These are phyloP conservation scores for Pelargonium fulgidum DNA, from an alignment of 441 rosid genomes.

Conservation along the genomic window DNA sequence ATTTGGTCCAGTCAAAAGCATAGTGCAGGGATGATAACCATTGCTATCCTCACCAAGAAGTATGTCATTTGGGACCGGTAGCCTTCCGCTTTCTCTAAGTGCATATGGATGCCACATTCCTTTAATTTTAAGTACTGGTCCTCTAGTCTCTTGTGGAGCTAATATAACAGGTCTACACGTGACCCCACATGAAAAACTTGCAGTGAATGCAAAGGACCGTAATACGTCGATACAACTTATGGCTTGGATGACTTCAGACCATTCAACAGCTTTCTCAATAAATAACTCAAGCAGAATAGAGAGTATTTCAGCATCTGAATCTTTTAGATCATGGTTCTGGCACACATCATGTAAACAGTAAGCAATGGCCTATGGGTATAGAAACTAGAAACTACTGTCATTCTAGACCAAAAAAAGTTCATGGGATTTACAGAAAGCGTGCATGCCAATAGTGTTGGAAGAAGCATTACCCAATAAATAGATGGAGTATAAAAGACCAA, in stretches of 20 bases:
- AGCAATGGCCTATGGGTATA: constrained; percentile 14
- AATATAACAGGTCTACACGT: constrained; percentile 64
- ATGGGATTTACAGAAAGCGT: not conserved
- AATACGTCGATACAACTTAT: constrained; percentile 71
- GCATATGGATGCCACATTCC: constrained; percentile 97
- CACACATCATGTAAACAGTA: constrained; percentile 24
- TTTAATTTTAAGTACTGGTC: constrained; percentile 58
- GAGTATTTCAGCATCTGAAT: constrained; percentile 75
- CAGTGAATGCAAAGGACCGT: constrained; percentile 64
- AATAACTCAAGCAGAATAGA: constrained; percentile 69
- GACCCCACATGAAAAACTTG: constrained; percentile 54
- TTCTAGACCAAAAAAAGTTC: not conserved
- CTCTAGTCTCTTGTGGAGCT: constrained; percentile 41
- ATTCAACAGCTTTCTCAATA: constrained; percentile 61
- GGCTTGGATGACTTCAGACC: constrained; percentile 71
- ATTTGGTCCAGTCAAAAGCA: constrained; percentile 93
- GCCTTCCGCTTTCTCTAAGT: constrained; percentile 54
- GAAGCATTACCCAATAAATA: not conserved
- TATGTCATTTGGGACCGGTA: constrained; percentile 79
- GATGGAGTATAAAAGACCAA: not conserved
- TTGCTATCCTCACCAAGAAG: constrained; percentile 56
- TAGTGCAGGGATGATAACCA: constrained; percentile 46
- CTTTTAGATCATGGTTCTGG: constrained; percentile 72
- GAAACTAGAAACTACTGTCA: constrained; percentile 10
- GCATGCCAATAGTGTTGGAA: not conserved